These are phyloP conservation scores for Tardiomyces blankii DNA, from an alignment of 1,139 yeast genomes.

Conservation along the genomic window DNA sequence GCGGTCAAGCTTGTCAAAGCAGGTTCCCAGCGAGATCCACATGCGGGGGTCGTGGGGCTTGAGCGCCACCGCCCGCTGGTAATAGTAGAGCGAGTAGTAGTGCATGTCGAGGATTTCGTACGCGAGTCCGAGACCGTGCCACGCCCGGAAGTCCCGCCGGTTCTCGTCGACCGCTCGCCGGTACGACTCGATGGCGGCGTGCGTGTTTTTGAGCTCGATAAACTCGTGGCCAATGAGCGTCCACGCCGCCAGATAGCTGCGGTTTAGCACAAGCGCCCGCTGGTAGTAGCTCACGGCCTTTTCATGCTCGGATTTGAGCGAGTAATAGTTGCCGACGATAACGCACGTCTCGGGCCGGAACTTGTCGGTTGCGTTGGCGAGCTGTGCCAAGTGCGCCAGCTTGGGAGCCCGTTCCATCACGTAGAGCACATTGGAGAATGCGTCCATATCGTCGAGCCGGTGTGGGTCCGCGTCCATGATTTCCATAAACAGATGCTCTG, in stretches of 20 bases:
- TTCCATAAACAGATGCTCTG: slow-evolving; percentile 70
- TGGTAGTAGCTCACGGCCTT: slow-evolving; percentile 89
- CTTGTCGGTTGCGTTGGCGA: slow-evolving; percentile 71
- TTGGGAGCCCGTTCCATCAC: slow-evolving; percentile 88
- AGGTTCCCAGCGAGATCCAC: slow-evolving; percentile 95
- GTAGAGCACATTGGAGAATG: slow-evolving; percentile 84
- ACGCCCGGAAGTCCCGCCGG: slow-evolving; percentile 84
- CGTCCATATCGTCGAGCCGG: slow-evolving; percentile 80
- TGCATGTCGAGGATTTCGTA: slow-evolving; percentile 96
- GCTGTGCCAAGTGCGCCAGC: slow-evolving; percentile 77
- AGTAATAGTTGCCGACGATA: slow-evolving; percentile 85
- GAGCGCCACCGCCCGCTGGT: slow-evolving; percentile 80
- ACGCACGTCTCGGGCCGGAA: slow-evolving; percentile 94
- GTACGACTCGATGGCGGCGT: slow-evolving; percentile 95
- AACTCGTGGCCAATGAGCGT: slow-evolving; percentile 98
- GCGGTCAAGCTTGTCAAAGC: slow-evolving; percentile 74
- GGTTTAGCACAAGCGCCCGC: slow-evolving; percentile 73
- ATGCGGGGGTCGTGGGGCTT: slow-evolving; percentile 77
- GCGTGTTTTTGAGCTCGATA: slow-evolving; percentile 89
- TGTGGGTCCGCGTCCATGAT: slow-evolving; percentile 71
- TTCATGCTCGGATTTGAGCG: slow-evolving; percentile 87
- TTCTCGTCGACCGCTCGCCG: slow-evolving; percentile 88
- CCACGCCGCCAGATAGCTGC: slow-evolving; percentile 87
- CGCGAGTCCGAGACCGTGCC: slow-evolving; percentile 99
- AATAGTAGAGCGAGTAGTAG: slow-evolving; percentile 81